These are phyloP conservation scores for Peribolospora kevripleyi DNA, from an alignment of 768 basidiomycete species.

Conservation along the genomic window DNA sequence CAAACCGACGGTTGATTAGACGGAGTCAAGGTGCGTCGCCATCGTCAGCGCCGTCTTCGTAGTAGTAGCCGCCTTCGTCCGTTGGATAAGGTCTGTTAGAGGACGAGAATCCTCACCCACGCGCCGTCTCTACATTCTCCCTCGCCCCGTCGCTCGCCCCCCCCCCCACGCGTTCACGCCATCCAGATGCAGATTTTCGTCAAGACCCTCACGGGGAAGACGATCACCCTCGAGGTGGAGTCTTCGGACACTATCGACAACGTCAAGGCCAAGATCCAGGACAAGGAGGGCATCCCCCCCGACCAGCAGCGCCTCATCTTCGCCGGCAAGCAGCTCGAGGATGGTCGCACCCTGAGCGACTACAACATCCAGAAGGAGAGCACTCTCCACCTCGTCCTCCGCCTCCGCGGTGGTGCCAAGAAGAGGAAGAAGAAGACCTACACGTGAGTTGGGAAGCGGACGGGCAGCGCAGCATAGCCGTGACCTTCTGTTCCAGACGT, in stretches of 20 bases:
- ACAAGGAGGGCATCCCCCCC: conserved; percentile 54
- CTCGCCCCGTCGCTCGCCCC: not conserved
- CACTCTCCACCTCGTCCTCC: conserved; percentile 86
- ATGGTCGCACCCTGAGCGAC: conserved; percentile 82
- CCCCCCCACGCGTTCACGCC: conserved; percentile 34
- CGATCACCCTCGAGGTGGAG: conserved; percentile 93
- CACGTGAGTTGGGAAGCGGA: conserved; percentile 33
- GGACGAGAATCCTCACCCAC: no score
- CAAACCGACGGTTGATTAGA: no score
- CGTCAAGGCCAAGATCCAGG: conserved; percentile 92
- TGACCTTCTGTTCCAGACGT: not conserved
- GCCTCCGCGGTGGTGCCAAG: conserved; percentile 97
- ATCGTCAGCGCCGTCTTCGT: no score
- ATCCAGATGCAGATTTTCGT: conserved; percentile 7
- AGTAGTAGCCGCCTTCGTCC: no score
- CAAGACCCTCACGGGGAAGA: conserved; percentile 85
- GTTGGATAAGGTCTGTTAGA: no score
- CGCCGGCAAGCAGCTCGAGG: conserved; percentile 97
- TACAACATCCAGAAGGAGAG: conserved; percentile 99
- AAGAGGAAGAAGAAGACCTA: conserved; percentile 99
- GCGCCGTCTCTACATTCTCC: no score
- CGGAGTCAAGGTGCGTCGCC: no score
- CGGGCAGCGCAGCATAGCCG: not conserved
- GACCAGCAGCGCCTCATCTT: conserved; percentile 98
- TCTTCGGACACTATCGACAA: conserved; percentile 94